Percentiles rank a stretch among this genome's conserved stretches.
Conservation (phyloP, 2,329 filamentous ascomycete species). For the Fusarium sp. region DNA sequence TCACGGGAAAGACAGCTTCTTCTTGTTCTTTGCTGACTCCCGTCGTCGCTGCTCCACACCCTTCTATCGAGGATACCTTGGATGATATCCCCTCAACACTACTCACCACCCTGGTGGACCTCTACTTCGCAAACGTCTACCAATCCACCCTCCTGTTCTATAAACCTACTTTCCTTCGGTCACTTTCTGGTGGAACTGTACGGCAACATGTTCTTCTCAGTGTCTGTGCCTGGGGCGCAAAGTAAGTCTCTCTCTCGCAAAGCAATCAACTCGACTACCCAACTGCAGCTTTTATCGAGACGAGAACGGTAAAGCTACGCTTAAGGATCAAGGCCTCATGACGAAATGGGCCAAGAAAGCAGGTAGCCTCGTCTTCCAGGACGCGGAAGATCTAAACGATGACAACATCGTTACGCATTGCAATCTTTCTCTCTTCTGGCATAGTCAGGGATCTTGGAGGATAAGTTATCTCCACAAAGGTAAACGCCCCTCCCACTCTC, state of each 20-base stretch:
- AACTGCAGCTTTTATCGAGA: constrained; percentile 30
- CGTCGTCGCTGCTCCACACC: too few species aligned
- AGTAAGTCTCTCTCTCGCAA: constrained; percentile 1
- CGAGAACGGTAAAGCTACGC: rapidly evolving
- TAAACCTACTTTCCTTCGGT: neutral
- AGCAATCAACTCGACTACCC: rapidly evolving
- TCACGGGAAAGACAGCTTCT: too few species aligned
- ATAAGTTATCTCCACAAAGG: constrained; percentile 39
- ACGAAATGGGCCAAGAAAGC: constrained; percentile 28
- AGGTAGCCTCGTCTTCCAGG: constrained; percentile 19
- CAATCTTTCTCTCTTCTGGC: constrained; percentile 38
- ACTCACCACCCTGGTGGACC: neutral
- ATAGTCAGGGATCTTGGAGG: constrained; percentile 39
- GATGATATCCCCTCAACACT: neutral
- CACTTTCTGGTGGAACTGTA: neutral
- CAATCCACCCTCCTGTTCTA: constrained; percentile 26
- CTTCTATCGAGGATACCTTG: neutral
- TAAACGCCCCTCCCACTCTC: neutral
- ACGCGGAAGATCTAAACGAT: constrained; percentile 15
- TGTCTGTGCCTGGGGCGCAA: constrained; percentile 38
- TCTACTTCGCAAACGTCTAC: constrained; percentile 36
- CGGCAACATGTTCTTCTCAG: constrained; percentile 22
- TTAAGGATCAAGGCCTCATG: constrained; percentile 13
- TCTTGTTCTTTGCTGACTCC: too few species aligned
- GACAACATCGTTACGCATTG: constrained; percentile 35